phyloP scores from a whole-genome alignment of 139 green algal species.

The Eudorina sp. region DNA sequence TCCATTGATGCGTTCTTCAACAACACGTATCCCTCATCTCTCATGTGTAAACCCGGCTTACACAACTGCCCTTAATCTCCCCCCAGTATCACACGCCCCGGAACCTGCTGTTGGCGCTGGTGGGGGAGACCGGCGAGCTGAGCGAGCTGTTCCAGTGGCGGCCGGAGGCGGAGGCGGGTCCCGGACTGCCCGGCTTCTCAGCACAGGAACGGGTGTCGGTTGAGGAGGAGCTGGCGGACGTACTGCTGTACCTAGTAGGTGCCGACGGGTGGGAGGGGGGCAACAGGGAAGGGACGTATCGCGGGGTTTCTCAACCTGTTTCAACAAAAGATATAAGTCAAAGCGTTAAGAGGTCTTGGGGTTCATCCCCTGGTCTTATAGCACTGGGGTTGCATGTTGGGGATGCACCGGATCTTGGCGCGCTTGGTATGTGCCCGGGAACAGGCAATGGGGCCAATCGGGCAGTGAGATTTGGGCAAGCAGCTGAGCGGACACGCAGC shows the following conservation, averaged over 20 bases:
- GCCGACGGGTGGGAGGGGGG: no score
- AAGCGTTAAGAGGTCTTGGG: no score
- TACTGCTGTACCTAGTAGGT: conserved; percentile 83
- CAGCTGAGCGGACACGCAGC: no score
- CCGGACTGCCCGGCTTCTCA: conserved; percentile 67
- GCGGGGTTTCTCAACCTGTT: no score
- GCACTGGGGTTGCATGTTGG: no score
- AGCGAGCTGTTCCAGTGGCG: conserved; percentile 63
- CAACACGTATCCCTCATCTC: neutral
- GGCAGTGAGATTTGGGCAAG: no score
- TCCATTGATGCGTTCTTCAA: neutral
- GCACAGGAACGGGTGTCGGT: conserved; percentile 68
- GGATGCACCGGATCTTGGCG: no score
- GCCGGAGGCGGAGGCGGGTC: neutral
- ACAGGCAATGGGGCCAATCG: no score
- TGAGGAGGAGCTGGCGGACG: conserved; percentile 83
- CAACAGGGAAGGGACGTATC: no score
- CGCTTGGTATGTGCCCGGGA: no score
- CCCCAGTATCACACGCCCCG: conserved; percentile 84
- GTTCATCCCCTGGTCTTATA: no score
- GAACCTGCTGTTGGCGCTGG: conserved; percentile 86
- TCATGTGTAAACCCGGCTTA: neutral
- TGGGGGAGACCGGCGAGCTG: conserved; percentile 68
- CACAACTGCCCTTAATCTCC: neutral
- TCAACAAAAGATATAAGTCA: no score